Percentiles rank a stretch among this genome's conserved stretches.
phyloP scores from a whole-genome alignment of 805 yeast species.

The Candida nonsorbophila region DNA sequence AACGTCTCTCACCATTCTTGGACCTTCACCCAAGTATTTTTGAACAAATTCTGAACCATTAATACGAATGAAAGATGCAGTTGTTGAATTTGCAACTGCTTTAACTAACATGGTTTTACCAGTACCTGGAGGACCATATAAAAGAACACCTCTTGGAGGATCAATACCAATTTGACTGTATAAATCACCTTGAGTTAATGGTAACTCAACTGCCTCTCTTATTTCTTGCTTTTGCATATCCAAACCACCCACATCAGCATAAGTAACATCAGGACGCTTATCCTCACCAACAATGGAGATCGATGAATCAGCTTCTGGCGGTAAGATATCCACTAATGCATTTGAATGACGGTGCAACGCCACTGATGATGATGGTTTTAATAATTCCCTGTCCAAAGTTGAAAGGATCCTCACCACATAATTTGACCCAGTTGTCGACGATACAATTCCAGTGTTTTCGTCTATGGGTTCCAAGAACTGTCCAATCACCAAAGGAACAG shows the following conservation, averaged over 20 bases:
- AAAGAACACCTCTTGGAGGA: constrained; percentile 95
- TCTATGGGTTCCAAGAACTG: constrained; percentile 97
- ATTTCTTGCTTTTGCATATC: constrained; percentile 99
- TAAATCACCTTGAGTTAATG: constrained; percentile 90
- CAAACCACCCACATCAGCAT: constrained; percentile 97
- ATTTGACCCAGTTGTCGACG: constrained; percentile 96
- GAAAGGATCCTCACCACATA: constrained; percentile 94
- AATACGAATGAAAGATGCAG: constrained; percentile 93
- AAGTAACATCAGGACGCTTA: constrained; percentile 88
- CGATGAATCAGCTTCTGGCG: constrained; percentile 97
- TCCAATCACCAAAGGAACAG: constrained; percentile 96
- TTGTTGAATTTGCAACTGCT: constrained; percentile 95
- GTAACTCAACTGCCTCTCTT: constrained; percentile 96
- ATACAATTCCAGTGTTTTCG: constrained; percentile 92
- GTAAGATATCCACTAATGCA: constrained; percentile 93
- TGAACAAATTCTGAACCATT: constrained; percentile 98
- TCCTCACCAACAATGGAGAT: constrained; percentile 92
- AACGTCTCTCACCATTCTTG: constrained; percentile 98
- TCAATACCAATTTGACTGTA: constrained; percentile 98
- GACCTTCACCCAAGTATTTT: constrained; percentile 98
- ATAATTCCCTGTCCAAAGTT: constrained; percentile 88
- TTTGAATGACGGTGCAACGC: constrained; percentile 98
- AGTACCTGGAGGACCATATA: constrained; percentile 99
- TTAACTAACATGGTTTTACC: constrained; percentile 99
- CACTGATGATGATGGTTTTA: constrained; percentile 92